Base-by-base conservation (phyloP, 139 green algal genomes). In the Spirogloea muscicola region DNA sequence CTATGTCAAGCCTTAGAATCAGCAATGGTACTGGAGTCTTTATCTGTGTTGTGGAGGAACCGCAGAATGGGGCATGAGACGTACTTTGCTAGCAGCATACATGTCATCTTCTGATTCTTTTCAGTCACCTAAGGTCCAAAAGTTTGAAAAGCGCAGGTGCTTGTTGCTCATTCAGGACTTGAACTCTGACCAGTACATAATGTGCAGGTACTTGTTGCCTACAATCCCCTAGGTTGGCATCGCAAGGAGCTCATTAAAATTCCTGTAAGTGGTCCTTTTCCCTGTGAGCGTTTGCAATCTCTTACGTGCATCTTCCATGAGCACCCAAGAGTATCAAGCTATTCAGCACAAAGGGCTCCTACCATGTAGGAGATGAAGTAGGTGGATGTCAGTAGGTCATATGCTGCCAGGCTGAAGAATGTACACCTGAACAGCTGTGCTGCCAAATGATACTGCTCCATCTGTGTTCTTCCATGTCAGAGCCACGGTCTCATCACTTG, bases 141-240 rank as follows among this genome's bases (percentile, higher is more conserved):
- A n/a, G n/a, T n/a, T n/a, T n/a, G n/a, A n/a, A n/a, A n/a, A n/a
- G n/a, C n/a, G n/a, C n/a, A n/a, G n/a, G n/a, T n/a, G n/a, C n/a
- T n/a, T n/a, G n/a, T n/a, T n/a, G n/a, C n/a, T 25, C n/a, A n/a
- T n/a, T n/a, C n/a, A n/a, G n/a, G n/a, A n/a, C n/a, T n/a, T n/a
- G n/a, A n/a, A n/a, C n/a, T n/a, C n/a, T n/a, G n/a, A n/a, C n/a
- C n/a, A n/a, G n/a, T n/a, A n/a, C n/a, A n/a, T n/a, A n/a, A 25
- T 31, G 29, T n/a, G 27, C 55, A 95, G 36, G 46, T 84, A 33
- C 84, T 94, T 0, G 81, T 85, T 18, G 61, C 84, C 5, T 96
- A 95, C 86, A 96, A 96, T 69, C 72, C 88, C 0, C 71, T 94
- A 40, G 86, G 68, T 3, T 93, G 85, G 89, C 33, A 57, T 0